Conservation (phyloP, 768 basidiomycete genomes). For the Mycena galopus region DNA sequence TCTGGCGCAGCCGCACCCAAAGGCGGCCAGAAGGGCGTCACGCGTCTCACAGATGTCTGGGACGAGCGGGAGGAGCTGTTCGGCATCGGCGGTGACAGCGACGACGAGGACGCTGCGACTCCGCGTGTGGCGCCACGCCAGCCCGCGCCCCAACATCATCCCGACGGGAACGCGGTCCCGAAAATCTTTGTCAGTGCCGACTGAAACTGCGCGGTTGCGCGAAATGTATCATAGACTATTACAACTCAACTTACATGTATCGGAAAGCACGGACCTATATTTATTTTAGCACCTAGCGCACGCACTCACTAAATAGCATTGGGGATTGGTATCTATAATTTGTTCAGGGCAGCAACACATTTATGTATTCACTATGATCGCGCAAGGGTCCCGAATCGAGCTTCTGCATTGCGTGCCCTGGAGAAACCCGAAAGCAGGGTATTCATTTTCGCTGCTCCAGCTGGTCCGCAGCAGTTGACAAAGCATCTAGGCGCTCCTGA, state of each 20-base stretch:
- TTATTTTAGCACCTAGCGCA: neutral
- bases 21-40: conserved; percentile 39
- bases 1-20: conserved; percentile 42
- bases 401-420: too few relatives aligned
- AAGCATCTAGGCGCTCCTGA: conserved; percentile 55
- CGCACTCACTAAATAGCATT: neutral
- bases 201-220: neutral
- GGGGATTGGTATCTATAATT: conserved; percentile 10
- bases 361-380: neutral
- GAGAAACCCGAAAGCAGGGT: neutral
- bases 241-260: too few relatives aligned
- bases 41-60: conserved; percentile 75
- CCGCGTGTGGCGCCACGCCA: conserved; percentile 27
- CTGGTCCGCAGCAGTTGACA: conserved; percentile 52
- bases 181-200: conserved; percentile 37
- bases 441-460: conserved; percentile 38
- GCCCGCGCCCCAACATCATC: conserved; percentile 46
- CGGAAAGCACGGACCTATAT: conserved; percentile 21
- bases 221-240: conserved; percentile 23
- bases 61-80: conserved; percentile 85
- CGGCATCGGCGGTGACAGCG: conserved; percentile 74
- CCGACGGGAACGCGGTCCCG: conserved; percentile 37
- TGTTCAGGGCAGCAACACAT: neutral
- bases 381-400: neutral
- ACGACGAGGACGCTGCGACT: conserved; percentile 59